Evolutionary conservation across 805 yeast genomes (phyloP), one percentile per base, ranked within the genome.

Genomic region (Debaryomyces castellii): DNA sequence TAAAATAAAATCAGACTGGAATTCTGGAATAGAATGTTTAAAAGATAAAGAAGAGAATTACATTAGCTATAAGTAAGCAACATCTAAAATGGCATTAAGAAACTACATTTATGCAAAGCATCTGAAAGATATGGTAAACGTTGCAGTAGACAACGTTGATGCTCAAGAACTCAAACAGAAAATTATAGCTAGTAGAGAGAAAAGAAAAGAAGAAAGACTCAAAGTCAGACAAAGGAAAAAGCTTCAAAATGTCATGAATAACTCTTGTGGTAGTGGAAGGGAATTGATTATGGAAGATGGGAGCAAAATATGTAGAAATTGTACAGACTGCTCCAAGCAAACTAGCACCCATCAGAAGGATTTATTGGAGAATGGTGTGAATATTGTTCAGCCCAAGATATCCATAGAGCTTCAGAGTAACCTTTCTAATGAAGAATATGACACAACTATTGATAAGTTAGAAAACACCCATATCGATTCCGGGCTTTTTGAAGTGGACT

Each of bases 31-130:
- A 14, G 18, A 14, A 30, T 14, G 12, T 7, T 25, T 25, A 25
- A 25, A 10, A 25, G 8, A 25, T 7, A 25, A 25, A 25, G 4
- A 25, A 25, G 4, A 6, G 7, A 25, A 10, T 10, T 10, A 7
- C 4, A 10, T 10, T 25, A 12, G 12, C 11, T 25, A 5, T 14
- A 17, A 14, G 7, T n/a, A 5, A 7, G 16, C 7, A 14, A 30
- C 2, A 7, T 30, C 12, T 14, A 30, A 20, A 27, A 69, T 70
- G 75, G 75, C 74, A n/a, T 61, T 70, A 40, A 63, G 73, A 57
- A 65, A 70, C 49, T 70, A 70, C 49, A 48, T 70, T 40, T 70
- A 70, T 48, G 73, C 75, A 7, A 70, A 70, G 43, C 74, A 70
- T 49, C 57, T 48, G 37, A 48, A 50, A 49, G 59, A 54, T 43